Base-by-base conservation (phyloP, 345 rosid genomes). In the Trapa bicornis region DNA sequence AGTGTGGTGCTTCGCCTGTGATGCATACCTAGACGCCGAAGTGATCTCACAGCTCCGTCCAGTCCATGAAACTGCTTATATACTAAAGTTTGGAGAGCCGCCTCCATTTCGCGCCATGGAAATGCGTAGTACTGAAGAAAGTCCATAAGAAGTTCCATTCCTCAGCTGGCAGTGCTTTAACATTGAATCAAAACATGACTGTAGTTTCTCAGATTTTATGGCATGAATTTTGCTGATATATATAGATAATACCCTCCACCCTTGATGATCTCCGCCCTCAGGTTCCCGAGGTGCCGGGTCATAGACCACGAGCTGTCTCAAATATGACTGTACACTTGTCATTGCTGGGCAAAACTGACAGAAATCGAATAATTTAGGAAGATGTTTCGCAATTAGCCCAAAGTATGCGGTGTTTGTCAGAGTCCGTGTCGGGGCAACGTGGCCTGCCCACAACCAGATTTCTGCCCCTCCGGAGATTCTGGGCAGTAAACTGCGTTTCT, bases 1-100 rank as follows among this genome's bases (percentile, higher is more conserved):
- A 2, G 87, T 86, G 17, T 90, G 97, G 98, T 90, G 98, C 74
- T 93, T 90, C 62, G 69, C 71, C 53, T 93, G 97, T 17, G 91
- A 93, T 67, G 81, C 96, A 0, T 93, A 93, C 78, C 77, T 90
- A 42, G 91, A 93, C 68, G 89, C 92, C 37, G 88, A 81, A 80
- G 70, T 80, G 64, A 78, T 93, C 69, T 48, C 42, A 37, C 88
- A 88, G 72, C 80, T 93, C 71, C 81, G 82, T 47, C 86, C 86
- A 65, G 80, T 78, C 67, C 76, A 90, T 63, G 86, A 87, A 73
- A 78, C 85, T 67, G 91, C 94, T 42, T 87, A 90, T 74, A 69
- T 84, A 48, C 81, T 90, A 78, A 90, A 93, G 79, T 93, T 93
- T 60, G 92, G 96, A 5, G 88, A 90, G 79, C 69, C 81, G 4